Evolutionary conservation across 2,329 filamentous ascomycete species (phyloP), one percentile per base, ranked within the genome.

Genomic region (Phialocephala sp.): DNA sequence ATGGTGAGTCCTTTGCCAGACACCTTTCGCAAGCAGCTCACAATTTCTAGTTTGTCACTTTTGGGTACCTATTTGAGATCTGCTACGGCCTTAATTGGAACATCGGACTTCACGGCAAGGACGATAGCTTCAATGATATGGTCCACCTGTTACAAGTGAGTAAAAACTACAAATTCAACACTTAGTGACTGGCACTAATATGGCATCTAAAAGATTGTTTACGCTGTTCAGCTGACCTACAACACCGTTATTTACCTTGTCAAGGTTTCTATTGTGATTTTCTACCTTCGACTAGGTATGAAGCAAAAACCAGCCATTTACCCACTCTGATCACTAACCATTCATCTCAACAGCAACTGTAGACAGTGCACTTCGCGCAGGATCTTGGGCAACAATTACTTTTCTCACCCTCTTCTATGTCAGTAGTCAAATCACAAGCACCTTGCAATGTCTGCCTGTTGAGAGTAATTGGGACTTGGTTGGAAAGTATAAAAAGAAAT

Each of bases 261-360:
- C 66, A 78, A 78, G 59, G 62, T 73, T 1, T 78, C 77, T 1
- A 77, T 78, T 36, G 65, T 77, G 4, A 71, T 73, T 52, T 75
- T 76, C 59, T 78, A 78, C 54, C 65, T 77, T 27, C 73, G 76
- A 60, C 72, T 78, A 52, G 76, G 76, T 78, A 69, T 32, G 71
- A 55, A 55, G 12, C 11, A 3, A n/a, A 20, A 27, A 32, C 14
- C 47, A 22, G 20, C 14, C 3, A 43, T 39, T 58, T 24, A 5
- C 8, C 5, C 18, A 15, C 24, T 60, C 1, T 14, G 14, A 52
- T 22, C n/a, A 20, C 36, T 59, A 36, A 60, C 58, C 5, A 22
- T 50, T 47, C 22, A 8, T 50, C 8, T n/a, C 20, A 15, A 43
- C 57, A 69, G 47, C 59, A 72, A 75, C 76, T 36, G 72, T 68